phyloP scores from a whole-genome alignment of 371 early-diverging fungal genomes.

The Rhizomucor pusillus region DNA sequence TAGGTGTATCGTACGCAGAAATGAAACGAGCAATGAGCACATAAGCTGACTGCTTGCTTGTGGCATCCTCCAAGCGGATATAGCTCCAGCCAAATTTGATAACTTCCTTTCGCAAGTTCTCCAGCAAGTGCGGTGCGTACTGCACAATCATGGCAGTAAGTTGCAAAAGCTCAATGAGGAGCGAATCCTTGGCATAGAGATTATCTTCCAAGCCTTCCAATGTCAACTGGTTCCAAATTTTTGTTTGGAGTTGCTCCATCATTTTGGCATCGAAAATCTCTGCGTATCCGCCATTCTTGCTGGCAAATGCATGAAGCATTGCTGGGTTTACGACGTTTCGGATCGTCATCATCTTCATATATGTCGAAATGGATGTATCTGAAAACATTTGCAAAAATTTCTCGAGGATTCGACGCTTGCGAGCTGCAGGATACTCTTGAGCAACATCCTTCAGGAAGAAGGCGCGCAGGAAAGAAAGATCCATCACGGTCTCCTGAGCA shows the following conservation, averaged over 20 bases:
- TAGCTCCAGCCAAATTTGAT: conserved; percentile 95
- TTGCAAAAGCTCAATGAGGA: conserved; percentile 90
- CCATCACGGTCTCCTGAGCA: conserved; percentile 67
- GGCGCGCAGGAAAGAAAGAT: conserved; percentile 65
- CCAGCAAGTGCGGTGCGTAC: conserved; percentile 72
- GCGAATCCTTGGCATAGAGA: conserved; percentile 64
- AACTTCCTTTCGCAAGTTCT: conserved; percentile 86
- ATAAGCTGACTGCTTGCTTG: conserved; percentile 93
- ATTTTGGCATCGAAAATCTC: conserved; percentile 64
- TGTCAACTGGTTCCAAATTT: conserved; percentile 69
- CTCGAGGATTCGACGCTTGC: conserved; percentile 66
- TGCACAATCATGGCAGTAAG: conserved; percentile 88
- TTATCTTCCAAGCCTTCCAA: conserved; percentile 54
- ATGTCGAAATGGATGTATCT: conserved; percentile 36
- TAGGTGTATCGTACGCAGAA: conserved; percentile 88
- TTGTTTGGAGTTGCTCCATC: conserved; percentile 65
- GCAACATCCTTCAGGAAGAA: conserved; percentile 75
- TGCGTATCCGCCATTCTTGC: conserved; percentile 44
- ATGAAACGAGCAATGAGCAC: conserved; percentile 90
- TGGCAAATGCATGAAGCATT: conserved; percentile 61
- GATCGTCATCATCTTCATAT: conserved; percentile 65
- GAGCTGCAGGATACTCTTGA: conserved; percentile 47
- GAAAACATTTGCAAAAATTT: conserved; percentile 66
- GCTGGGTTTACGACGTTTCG: conserved; percentile 79
- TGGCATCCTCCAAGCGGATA: conserved; percentile 87